phyloP scores from a whole-genome alignment of 768 basidiomycete genomes.

The Pisolithus albus region DNA sequence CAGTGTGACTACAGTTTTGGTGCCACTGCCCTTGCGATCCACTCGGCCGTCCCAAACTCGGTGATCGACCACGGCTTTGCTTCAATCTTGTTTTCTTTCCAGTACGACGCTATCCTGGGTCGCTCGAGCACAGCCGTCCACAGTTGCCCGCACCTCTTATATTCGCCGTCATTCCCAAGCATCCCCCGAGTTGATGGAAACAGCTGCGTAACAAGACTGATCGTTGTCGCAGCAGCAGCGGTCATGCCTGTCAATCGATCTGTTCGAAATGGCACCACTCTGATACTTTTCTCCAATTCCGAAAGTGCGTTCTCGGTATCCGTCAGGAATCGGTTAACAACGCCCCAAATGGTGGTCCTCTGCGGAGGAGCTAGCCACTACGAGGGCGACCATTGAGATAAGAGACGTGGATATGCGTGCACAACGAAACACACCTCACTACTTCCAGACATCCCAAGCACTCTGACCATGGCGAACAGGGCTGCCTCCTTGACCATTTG shows the following conservation, averaged over 20 bases:
- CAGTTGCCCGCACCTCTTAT: slow-evolving; percentile 16
- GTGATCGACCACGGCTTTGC: slow-evolving; percentile 4
- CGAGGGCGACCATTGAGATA: neutral
- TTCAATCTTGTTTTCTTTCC: slow-evolving; percentile 1
- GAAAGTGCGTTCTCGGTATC: slow-evolving; percentile 5
- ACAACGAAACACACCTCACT: slow-evolving; percentile 3
- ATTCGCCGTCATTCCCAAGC: slow-evolving; percentile 11
- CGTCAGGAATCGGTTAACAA: slow-evolving; percentile 3
- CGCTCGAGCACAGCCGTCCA: slow-evolving; percentile 15
- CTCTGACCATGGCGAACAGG: slow-evolving; percentile 4
- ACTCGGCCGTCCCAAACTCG: slow-evolving; percentile 7
- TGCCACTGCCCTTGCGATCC: slow-evolving; percentile 9
- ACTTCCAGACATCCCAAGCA: slow-evolving; percentile 1
- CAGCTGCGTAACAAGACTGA: slow-evolving; percentile 16
- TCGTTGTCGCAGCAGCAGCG: slow-evolving; percentile 9
- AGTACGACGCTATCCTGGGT: slow-evolving; percentile 6
- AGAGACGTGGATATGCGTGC: too few relatives aligned
- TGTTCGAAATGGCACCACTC: slow-evolving; percentile 2
- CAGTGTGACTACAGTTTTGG: neutral
- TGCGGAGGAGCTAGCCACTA: slow-evolving; percentile 10
- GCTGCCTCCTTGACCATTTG: slow-evolving; percentile 10
- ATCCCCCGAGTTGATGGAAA: slow-evolving; percentile 13
- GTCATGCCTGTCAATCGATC: slow-evolving; percentile 4
- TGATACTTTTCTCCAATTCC: slow-evolving; percentile 1
- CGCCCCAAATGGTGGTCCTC: slow-evolving; percentile 4